Base-by-base conservation (phyloP, 2,329 filamentous ascomycete species). In the Lachnellula suecica region DNA sequence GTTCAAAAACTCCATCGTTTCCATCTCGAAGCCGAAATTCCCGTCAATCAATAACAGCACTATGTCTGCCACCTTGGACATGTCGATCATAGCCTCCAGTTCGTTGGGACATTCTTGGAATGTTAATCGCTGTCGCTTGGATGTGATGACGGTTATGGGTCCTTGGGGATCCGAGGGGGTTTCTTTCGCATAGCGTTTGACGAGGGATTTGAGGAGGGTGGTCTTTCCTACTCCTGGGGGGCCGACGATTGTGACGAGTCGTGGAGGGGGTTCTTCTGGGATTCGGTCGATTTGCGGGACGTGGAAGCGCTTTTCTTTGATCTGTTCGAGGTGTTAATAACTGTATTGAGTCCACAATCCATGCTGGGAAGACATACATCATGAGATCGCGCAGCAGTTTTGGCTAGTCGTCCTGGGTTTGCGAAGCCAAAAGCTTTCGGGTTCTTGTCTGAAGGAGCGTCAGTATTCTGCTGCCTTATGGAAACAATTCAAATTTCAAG, bases 1-100 rank as follows among this genome's bases (percentile, higher is more conserved):
- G 63, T 97, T 97, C 66, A 99, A 76, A 57, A 99, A 99, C 72
- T 99, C 94, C 94, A 99, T 99, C 0, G 94, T 99, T 79, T 99
- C 94, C 94, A 99, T 99, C 74, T 99, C 94, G 68, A 99, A 99
- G 13, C 94, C 95, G 66, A 89, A 99, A 73, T 97, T 97, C 51
- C 94, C 95, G 68, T 99, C 94, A 63, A 99, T 99, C 89, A 99
- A 94, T 51, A 99, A 81, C 45, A 99, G 79, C 5, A 97, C 90
- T 64, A 99, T 97, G 70, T 99, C 94, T 17, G 95, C 94, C 40
- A 99, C 89, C 73, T 99, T 99, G 54, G 94, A 90, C 51, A 97
- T 82, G 71, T 99, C 94, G 59, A 99, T 92, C 90, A 97, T 97
- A 60, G 89, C 88, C 57, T 95, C 92, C 49, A 99, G 82, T 63